Conservation (phyloP, 441 rosid genomes). For the Gossypium davidsonii region DNA sequence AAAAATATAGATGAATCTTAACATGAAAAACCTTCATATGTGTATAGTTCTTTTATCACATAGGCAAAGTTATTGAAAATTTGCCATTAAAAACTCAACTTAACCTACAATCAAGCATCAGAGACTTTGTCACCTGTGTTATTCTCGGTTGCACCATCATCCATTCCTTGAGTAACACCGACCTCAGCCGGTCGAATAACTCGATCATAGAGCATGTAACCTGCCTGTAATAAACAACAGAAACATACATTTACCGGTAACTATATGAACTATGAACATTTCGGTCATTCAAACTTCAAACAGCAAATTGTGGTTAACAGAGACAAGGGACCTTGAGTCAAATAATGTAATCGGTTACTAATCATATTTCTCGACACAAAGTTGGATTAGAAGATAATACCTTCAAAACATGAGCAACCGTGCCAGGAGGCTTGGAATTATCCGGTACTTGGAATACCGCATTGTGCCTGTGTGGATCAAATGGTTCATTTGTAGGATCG, state of each 20-base stretch:
- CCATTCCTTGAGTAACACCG: conserved; percentile 62
- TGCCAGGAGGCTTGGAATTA: conserved; percentile 83
- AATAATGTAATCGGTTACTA: not conserved
- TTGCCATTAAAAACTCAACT: not conserved
- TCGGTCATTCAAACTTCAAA: not conserved
- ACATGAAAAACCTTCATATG: not conserved
- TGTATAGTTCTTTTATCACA: not conserved
- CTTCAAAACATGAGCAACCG: conserved; percentile 82
- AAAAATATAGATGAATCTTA: not conserved
- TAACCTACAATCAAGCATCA: conserved; percentile 23
- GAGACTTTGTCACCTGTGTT: conserved; percentile 26
- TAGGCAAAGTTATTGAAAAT: conserved; percentile 9
- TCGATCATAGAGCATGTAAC: conserved; percentile 66
- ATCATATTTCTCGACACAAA: not conserved
- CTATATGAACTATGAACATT: not conserved
- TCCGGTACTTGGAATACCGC: conserved; percentile 77
- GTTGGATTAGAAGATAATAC: conserved; percentile 22
- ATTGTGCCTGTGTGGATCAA: conserved; percentile 86
- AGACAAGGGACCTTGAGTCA: not conserved
- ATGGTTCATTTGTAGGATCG: conserved; percentile 74
- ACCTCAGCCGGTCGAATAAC: conserved; percentile 92
- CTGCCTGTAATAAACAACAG: conserved; percentile 41
- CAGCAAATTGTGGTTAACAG: not conserved
- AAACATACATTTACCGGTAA: not conserved
- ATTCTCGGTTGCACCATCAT: conserved; percentile 28